Percentiles rank a stretch among this genome's conserved stretches.
phyloP scores from a whole-genome alignment of 345 rosid genomes.

The Euclidium syriacum region DNA sequence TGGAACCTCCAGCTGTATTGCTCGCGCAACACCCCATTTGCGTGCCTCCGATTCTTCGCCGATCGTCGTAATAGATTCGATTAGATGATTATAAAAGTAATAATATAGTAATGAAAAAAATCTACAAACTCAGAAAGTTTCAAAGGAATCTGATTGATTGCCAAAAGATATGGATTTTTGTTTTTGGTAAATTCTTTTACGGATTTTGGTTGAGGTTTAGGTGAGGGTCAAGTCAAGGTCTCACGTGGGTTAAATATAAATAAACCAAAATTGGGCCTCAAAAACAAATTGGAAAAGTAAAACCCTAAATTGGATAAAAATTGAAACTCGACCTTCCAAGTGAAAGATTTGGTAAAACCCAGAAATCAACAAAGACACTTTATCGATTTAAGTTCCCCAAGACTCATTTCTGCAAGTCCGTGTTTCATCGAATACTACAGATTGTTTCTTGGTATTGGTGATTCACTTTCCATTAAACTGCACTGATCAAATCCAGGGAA shows the following conservation, averaged over 20 bases:
- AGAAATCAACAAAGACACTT: background rate
- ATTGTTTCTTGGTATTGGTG: background rate
- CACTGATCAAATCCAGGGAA: background rate
- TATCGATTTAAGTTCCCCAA: background rate
- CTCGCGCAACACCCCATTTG: constrained; percentile 79
- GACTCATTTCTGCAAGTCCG: background rate
- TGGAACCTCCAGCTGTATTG: constrained; percentile 64
- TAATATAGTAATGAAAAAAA: background rate
- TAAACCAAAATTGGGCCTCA: background rate
- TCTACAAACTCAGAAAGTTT: constrained; percentile 15
- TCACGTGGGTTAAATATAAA: constrained; percentile 10
- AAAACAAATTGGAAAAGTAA: background rate
- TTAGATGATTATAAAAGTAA: background rate
- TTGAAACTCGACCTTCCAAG: background rate
- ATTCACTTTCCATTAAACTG: background rate
- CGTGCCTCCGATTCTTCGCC: constrained; percentile 17
- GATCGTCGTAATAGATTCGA: constrained; percentile 1
- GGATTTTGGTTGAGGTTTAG: constrained; percentile 19
- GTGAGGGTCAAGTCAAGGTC: constrained; percentile 26
- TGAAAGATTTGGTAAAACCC: background rate
- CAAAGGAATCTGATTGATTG: constrained; percentile 18
- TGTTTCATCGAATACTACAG: background rate
- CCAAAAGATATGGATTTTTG: background rate
- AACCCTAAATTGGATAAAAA: background rate
- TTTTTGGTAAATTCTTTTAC: background rate